These are phyloP conservation scores for Euryodendron excelsum DNA, from an alignment of 148 eudicot genomes.

Conservation along the genomic window DNA sequence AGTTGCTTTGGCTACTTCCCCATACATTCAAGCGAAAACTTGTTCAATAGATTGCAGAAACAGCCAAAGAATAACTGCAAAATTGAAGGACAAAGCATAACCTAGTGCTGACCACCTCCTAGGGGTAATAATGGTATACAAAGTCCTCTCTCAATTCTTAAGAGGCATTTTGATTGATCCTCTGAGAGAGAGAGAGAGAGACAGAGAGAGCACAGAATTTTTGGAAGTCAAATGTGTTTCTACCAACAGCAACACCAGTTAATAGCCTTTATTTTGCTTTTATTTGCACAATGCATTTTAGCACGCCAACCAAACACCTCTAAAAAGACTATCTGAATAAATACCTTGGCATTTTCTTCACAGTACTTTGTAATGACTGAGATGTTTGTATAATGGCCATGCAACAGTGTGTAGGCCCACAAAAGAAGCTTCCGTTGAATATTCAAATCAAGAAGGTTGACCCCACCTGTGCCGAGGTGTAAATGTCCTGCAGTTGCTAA, in stretches of 20 bases:
- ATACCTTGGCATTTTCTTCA: conserved; percentile 91
- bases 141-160: neutral
- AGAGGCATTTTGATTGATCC: too few relatives aligned
- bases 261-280: neutral
- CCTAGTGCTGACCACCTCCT: neutral
- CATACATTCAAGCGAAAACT: neutral
- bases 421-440: conserved; percentile 79
- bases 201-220: conserved; percentile 7
- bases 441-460: conserved; percentile 67
- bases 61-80: neutral
- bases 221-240: neutral
- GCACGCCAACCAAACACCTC: conserved; percentile 19
- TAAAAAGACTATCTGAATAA: neutral
- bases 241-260: neutral
- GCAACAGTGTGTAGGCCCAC: conserved; percentile 90
- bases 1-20: neutral
- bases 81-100: neutral
- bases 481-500: conserved; percentile 47
- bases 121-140: neutral
- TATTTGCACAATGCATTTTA: neutral
- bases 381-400: conserved; percentile 69
- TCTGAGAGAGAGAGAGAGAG: too few relatives aligned
- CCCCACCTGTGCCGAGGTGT: conserved; percentile 61
- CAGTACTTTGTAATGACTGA: conserved; percentile 82
- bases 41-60: neutral